Evolutionary conservation across 179 eudicot genomes (phyloP).

Genomic region (Beta corolliflora): DNA sequence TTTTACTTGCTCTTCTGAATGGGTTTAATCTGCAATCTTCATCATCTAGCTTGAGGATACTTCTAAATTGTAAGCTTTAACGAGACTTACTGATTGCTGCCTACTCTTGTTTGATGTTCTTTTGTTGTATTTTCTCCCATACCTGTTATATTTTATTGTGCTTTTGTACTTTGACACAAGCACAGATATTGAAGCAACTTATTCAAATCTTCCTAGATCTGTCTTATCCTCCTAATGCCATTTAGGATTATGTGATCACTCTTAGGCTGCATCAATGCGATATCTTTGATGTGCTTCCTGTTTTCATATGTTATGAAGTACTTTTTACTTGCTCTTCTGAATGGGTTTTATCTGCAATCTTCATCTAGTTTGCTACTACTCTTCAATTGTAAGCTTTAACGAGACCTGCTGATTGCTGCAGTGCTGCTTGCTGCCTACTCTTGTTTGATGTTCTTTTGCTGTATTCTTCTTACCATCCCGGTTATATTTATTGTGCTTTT

Average conservation of each 20-base stretch:
- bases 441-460: constrained; percentile 3
- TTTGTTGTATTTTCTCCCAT: background rate
- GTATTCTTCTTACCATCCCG: background rate
- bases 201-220: background rate
- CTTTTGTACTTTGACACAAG: background rate
- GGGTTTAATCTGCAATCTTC: background rate
- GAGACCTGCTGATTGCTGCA: background rate
- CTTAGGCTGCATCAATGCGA: background rate
- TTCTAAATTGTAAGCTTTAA: background rate
- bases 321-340: background rate
- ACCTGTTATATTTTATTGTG: background rate
- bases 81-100: background rate
- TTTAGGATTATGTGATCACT: background rate
- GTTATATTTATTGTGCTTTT: background rate
- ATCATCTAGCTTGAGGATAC: background rate
- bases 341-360: background rate
- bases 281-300: background rate
- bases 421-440: background rate
- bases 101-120: constrained; percentile 1
- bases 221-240: background rate
- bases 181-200: background rate
- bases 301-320: background rate
- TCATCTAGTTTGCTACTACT: background rate
- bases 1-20: background rate
- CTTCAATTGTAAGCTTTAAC: background rate